Conservation (phyloP, 2,329 filamentous ascomycete species). For the Colletotrichum sojae region DNA sequence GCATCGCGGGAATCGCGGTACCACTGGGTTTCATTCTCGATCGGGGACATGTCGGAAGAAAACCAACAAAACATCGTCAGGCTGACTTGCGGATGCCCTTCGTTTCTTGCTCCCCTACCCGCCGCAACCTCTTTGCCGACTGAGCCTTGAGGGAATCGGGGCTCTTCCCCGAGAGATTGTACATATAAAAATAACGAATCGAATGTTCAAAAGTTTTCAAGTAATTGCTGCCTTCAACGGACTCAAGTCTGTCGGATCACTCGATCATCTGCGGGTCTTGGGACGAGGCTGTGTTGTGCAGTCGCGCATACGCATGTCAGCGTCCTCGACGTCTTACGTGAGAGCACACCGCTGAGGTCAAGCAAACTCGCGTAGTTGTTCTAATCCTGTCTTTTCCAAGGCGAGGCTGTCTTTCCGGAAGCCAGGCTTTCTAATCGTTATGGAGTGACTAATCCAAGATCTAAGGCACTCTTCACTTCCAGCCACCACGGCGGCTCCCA, state of each 20-base stretch:
- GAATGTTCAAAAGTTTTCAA: slow-evolving; percentile 32
- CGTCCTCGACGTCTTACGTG: no score
- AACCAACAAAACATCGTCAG: slow-evolving; percentile 7
- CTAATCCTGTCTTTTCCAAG: no score
- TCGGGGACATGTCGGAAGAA: slow-evolving; percentile 6
- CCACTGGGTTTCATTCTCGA: not conserved
- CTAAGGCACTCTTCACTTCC: not conserved
- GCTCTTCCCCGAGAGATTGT: slow-evolving; percentile 21
- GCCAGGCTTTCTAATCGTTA: no score
- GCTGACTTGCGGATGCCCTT: not conserved
- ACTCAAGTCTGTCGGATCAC: not conserved
- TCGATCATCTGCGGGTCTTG: no score
- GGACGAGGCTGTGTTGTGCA: no score
- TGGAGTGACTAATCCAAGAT: no score
- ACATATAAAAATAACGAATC: slow-evolving; percentile 28
- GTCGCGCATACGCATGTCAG: no score
- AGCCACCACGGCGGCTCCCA: not conserved
- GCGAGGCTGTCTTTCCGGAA: no score
- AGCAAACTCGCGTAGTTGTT: no score
- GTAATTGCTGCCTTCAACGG: not conserved
- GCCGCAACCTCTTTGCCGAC: not conserved
- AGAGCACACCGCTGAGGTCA: no score
- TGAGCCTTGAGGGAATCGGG: slow-evolving; percentile 14
- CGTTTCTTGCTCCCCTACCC: no score
- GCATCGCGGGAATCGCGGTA: not conserved